phyloP scores from a whole-genome alignment of 257 asterid genomes.

The Fraxinus cuspidata region DNA sequence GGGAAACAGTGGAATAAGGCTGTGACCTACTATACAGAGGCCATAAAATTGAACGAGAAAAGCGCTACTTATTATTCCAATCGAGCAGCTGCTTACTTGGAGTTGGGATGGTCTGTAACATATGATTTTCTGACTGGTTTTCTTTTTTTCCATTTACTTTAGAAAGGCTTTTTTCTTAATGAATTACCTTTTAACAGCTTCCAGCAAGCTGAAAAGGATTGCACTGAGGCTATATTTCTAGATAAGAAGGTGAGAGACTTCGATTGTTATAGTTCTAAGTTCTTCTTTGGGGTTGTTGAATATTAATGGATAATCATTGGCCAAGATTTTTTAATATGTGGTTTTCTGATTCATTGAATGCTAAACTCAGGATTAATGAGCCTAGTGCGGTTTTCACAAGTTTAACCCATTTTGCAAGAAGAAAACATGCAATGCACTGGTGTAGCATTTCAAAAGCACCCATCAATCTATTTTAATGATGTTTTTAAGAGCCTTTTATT shows the following conservation, averaged over 20 bases:
- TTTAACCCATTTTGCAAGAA: not conserved
- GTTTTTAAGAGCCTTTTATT: conserved; percentile 21
- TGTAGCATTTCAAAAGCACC: conserved; percentile 10
- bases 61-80: conserved; percentile 80
- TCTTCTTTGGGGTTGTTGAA: not conserved
- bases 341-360: not conserved
- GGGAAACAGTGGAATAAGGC: conserved; percentile 92
- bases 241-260: conserved; percentile 77
- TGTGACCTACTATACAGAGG: conserved; percentile 78
- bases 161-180: conserved; percentile 16
- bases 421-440: conserved; percentile 2
- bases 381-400: not conserved
- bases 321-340: not conserved
- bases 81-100: conserved; percentile 95
- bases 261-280: not conserved
- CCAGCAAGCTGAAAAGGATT: conserved; percentile 84
- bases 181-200: conserved; percentile 47
- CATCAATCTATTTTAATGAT: not conserved
- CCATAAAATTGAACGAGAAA: conserved; percentile 64
- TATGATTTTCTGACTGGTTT: conserved; percentile 16
- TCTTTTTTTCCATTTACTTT: conserved; percentile 1
- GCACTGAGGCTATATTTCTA: conserved; percentile 74
- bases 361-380: not conserved
- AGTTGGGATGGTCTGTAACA: conserved; percentile 76
- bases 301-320: not conserved